Base-by-base conservation (phyloP, 2,329 filamentous ascomycete species). In the Talaromyces piceae region DNA sequence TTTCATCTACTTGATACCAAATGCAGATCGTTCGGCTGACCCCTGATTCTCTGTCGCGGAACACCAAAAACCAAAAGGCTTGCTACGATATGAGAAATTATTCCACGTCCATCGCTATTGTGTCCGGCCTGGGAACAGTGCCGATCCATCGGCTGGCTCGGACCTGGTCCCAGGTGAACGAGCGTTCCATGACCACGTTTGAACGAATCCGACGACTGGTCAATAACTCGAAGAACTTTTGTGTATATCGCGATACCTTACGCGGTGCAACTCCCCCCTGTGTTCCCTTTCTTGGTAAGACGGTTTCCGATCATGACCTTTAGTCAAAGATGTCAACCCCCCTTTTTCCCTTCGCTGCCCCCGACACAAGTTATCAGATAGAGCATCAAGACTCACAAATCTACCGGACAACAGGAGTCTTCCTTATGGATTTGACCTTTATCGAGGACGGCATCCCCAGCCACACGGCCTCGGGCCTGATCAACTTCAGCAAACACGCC, bases 361-460 rank as follows among this genome's bases (percentile, higher is more conserved):
- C n/a, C n/a, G n/a, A n/a, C n/a, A n/a, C n/a, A n/a, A n/a, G n/a
- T 33, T n/a, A 11, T 4, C 13, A n/a, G n/a, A 11, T 16, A 33
- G 30, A 3, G 6, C 3, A 33, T 86, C 86, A 13, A 95, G 88
- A 67, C 93, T 88, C 44, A 95, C 91, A 73, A 96, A 96, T 69
- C 96, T 95, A 72, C 86, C 96, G 62, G 83, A 7, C n/a, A n/a
- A 57, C 12, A 91, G 88, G 89, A 66, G 89, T 96, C 51, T 96
- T 95, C 66, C 75, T 97, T 53, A 96, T 91, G 50, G 91, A 96
- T 72, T 75, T 96, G 39, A 95, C 90, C 1, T 97, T 97, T 64
- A 96, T 96, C 58, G 91, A 96, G 69, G 91, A 97, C 63, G 91
- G 91, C 55, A 97, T 96, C 56, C 88, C 90, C 3, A 91, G 88